Evolutionary conservation across 139 green algal genomes (phyloP).

Genomic region (Ettlia oleoabundans): DNA sequence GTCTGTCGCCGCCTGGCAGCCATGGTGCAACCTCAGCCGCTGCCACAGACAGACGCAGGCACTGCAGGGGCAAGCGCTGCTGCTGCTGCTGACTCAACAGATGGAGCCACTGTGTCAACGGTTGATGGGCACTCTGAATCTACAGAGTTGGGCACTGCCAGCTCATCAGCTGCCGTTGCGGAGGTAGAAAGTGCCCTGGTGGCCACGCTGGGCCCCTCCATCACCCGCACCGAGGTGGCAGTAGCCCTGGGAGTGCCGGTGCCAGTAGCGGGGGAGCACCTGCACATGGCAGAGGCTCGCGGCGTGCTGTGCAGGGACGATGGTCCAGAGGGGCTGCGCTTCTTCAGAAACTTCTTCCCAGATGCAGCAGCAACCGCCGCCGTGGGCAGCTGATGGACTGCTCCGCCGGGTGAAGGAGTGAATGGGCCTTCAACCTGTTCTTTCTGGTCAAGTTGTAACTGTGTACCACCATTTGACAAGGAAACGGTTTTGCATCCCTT

Average conservation of each 20-base stretch:
- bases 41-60: not conserved
- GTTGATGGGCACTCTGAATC: not conserved
- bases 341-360: constrained; percentile 91
- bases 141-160: not conserved
- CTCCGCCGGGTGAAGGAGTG: too few relatives aligned
- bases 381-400: constrained; percentile 10
- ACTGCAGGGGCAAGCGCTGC: too few relatives aligned
- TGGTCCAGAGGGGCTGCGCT: constrained; percentile 83
- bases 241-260: constrained; percentile 60
- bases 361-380: not conserved
- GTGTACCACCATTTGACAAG: too few relatives aligned
- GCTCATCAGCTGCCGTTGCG: not conserved
- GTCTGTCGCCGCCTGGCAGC: constrained; percentile 50
- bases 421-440: too few relatives aligned
- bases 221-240: constrained; percentile 69
- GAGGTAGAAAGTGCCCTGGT: not conserved
- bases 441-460: too few relatives aligned
- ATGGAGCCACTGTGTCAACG: too few relatives aligned
- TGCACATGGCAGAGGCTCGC: constrained; percentile 78
- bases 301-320: constrained; percentile 92
- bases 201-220: constrained; percentile 53
- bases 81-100: too few relatives aligned
- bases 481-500: too few relatives aligned
- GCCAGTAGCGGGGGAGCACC: constrained; percentile 82
- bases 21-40: constrained; percentile 41